Base-by-base conservation (phyloP, 345 rosid genomes). In the Bretschneidera sinensis region DNA sequence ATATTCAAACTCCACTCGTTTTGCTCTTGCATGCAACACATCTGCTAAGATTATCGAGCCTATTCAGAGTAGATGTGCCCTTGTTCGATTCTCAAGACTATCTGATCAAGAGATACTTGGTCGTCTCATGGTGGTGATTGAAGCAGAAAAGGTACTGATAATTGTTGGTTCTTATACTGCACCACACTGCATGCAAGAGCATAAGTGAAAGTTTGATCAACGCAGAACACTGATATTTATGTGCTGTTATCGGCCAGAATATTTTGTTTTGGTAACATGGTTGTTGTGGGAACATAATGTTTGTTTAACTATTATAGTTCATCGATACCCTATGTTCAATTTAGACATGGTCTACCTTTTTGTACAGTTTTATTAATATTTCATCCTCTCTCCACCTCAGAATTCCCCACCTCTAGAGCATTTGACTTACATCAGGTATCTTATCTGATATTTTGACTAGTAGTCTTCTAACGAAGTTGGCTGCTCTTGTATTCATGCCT, bases 11-110 rank as follows among this genome's bases (percentile, higher is more conserved):
- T 80, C 99, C 14, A 94, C 97, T 2, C 92, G 97, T 31, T 94
- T 94, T 82, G 96, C 99, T 57, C 97, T 94, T 63, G 99, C 99
- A 21, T 90, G 99, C 72, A 94, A 90, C 61, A 78, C 83, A 0
- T 88, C 96, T 23, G 81, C 96, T 24, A 94, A 91, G 78, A 77
- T 90, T 57, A 94, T 90, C 54, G 99, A 90, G 76, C 96, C 99
- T 35, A 94, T 94, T 74, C 99, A 94, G 85, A 94, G 99, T 73
- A 79, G 99, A 85, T 90, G 99, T 68, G 97, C 99, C 1, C 74
- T 90, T 21, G 97, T 90, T 66, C 89, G 96, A 34, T 94, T 94
- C 81, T 88, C 97, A 62, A 86, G 95, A 57, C 77, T 94, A 66
- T 88, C 97, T 60, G 96, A 90, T 68, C 88, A 85, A 73, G 88